Base-by-base conservation (phyloP, 331 rosid species). In the Arachis monticola region DNA sequence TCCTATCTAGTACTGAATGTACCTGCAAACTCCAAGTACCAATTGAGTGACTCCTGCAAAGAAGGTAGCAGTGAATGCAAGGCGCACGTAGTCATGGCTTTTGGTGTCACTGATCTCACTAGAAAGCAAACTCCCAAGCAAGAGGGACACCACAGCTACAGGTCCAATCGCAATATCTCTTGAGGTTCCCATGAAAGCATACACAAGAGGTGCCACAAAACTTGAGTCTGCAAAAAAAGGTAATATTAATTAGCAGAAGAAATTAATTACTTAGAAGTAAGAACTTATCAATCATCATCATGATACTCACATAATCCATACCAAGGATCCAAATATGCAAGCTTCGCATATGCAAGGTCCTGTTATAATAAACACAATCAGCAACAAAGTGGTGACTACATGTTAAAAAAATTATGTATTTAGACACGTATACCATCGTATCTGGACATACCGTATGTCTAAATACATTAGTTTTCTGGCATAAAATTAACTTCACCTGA, bases 161-260 rank as follows among this genome's bases (percentile, higher is more conserved):
- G 99, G 97, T 22, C 99, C 99, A 30, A 92, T 92, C 11, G 97
- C 99, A 32, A 90, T 88, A 62, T 94, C 92, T 46, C 97, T 90
- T 12, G 99, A 94, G 66, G 96, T 94, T 31, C 99, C 99, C 99
- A 91, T 94, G 73, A 81, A 84, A 4, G 95, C 96, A 57, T 94
- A 94, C 4, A 94, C 83, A 59, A 94, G 95, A 44, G 97, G 97
- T 6, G 92, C 85, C 67, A 94, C 97, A 67, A 94, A 94, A 75
- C 97, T 94, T 0, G 90, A 80, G 48, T 94, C 99, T 94, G 84
- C 71, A 32, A 76, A 5, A 5, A 80, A 35, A 35, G 4, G 31
- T 27, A 27, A 62, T 35, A 47, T 40, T 75, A 77, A 67, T 6
- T 8, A 68, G 60, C 53, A 13, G n/a, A 62, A 67, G 41, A 51